Percentiles rank a stretch among this genome's conserved stretches.
phyloP scores from a whole-genome alignment of 768 basidiomycete genomes.

The Lactarius psammicola region DNA sequence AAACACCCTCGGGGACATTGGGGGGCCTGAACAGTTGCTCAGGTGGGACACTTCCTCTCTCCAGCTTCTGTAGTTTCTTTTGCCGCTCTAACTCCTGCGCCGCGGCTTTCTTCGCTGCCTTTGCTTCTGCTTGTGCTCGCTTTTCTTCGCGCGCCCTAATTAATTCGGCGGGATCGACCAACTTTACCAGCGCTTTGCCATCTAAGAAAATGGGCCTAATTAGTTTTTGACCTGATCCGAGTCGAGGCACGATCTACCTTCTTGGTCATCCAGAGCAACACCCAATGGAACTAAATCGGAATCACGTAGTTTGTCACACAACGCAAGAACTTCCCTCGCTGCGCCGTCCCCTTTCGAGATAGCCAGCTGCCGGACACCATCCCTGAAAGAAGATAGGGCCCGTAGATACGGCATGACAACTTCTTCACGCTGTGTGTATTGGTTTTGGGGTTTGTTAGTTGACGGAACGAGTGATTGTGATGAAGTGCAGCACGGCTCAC shows the following conservation, averaged over 20 bases:
- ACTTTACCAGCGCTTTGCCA: slow-evolving; percentile 92
- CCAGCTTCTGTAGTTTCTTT: slow-evolving; percentile 74
- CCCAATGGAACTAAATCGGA: slow-evolving; percentile 89
- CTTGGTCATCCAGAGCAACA: slow-evolving; percentile 94
- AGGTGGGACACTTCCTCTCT: slow-evolving; percentile 76
- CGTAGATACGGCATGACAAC: slow-evolving; percentile 87
- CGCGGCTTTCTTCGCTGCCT: slow-evolving; percentile 76
- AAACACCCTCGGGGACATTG: slow-evolving; percentile 67
- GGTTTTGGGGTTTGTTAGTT: slow-evolving; percentile 13
- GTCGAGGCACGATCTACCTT: slow-evolving; percentile 51
- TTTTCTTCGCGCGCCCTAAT: slow-evolving; percentile 89
- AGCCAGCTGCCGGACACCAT: slow-evolving; percentile 79
- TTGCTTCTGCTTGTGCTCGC: slow-evolving; percentile 67
- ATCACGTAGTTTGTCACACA: slow-evolving; percentile 90
- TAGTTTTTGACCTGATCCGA: slow-evolving; percentile 12
- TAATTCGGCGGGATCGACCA: slow-evolving; percentile 79
- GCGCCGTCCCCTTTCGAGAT: slow-evolving; percentile 66
- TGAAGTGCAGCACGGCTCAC: slow-evolving; percentile 39
- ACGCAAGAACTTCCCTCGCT: slow-evolving; percentile 74
- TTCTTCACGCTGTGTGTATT: slow-evolving; percentile 64
- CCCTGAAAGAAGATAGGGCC: slow-evolving; percentile 84
- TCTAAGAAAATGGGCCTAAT: slow-evolving; percentile 46
- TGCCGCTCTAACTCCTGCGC: slow-evolving; percentile 60
- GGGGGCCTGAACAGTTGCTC: slow-evolving; percentile 83
- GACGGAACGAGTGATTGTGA: slow-evolving; percentile 11